Evolutionary conservation across 352 stramenopile genomes (phyloP), one percentile per base, ranked within the genome.

Genomic region (Pythium myriotylum): DNA sequence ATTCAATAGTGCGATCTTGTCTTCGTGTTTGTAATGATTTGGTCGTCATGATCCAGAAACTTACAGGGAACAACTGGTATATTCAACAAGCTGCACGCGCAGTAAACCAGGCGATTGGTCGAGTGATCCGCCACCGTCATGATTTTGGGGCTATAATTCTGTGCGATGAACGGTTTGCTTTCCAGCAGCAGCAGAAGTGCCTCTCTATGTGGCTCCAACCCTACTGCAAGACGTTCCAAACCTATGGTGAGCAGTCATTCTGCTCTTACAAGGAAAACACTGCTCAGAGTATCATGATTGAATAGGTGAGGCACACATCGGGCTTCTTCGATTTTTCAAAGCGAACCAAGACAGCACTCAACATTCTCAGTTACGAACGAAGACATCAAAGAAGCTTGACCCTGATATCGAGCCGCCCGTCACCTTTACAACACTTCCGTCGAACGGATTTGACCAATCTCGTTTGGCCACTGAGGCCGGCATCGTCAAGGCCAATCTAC

Each of bases 91-190:
- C 97, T 7, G 95, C 96, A 52, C 78, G 97, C 54, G 97, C 97
- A 53, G 96, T 99, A 12, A 99, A 99, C 72, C 98, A 99, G 86
- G 97, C 97, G 7, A 94, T 99, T 50, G 98, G 98, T 2, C 87
- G 98, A 63, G 97, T 99, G 5, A 99, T 99, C 84, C 95, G 98
- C 12, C 98, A 99, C 71, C 88, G 92, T 16, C 86, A 97, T 54
- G 98, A 99, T 65, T 99, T 97, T 62, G 98, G 98, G 29, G 91
- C 95, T 20, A 98, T 99, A 29, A 86, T 99, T 40, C 72, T 99
- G 23, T 79, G 97, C 24, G 98, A 99, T 70, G 94, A 98, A 67
- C 90, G 97, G 2, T 99, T 99, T 86, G 83, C 76, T 0, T 76
- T 96, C 20, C 73, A 85, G 40, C 83, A 93, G 49, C 97, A 98